phyloP scores from a whole-genome alignment of 495 filamentous ascomycete species.

The Bryoglossum gracile region DNA sequence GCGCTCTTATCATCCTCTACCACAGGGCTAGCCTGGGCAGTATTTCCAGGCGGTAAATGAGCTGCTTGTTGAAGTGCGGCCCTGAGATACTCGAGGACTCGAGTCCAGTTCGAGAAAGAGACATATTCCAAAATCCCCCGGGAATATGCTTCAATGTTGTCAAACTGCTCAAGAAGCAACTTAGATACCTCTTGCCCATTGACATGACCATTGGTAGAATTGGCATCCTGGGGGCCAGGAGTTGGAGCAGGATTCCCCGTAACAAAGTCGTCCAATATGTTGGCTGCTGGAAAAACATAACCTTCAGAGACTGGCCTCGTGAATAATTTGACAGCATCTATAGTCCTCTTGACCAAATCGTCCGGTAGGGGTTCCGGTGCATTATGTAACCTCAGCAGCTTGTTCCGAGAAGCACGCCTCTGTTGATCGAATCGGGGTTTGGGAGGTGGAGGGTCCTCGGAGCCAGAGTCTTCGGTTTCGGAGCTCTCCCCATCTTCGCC shows the following conservation, averaged over 20 bases:
- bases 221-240: constrained; percentile 5
- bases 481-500: constrained; percentile 18
- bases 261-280: constrained; percentile 22
- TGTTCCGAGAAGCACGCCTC: constrained; percentile 17
- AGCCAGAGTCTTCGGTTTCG: constrained; percentile 22
- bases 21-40: constrained; percentile 30
- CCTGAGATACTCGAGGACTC: constrained; percentile 47
- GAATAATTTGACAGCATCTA: constrained; percentile 25
- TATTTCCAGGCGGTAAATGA: constrained; percentile 28
- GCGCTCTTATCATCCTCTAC: constrained; percentile 45
- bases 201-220: constrained; percentile 9
- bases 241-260: constrained; percentile 28
- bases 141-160: constrained; percentile 38
- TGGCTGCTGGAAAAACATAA: constrained; percentile 22
- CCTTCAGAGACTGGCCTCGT: constrained; percentile 24
- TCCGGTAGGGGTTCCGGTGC: constrained; percentile 18
- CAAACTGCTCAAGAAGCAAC: constrained; percentile 25
- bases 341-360: constrained; percentile 18
- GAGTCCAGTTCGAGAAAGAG: constrained; percentile 52
- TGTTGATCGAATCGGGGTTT: constrained; percentile 3
- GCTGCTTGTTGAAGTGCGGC: constrained; percentile 38
- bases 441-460: background rate
- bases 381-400: constrained; percentile 6
- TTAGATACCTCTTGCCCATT: constrained; percentile 25
- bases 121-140: constrained; percentile 50